Base-by-base conservation (phyloP, 2,329 filamentous ascomycete genomes). In the Paecilomyces sp. region DNA sequence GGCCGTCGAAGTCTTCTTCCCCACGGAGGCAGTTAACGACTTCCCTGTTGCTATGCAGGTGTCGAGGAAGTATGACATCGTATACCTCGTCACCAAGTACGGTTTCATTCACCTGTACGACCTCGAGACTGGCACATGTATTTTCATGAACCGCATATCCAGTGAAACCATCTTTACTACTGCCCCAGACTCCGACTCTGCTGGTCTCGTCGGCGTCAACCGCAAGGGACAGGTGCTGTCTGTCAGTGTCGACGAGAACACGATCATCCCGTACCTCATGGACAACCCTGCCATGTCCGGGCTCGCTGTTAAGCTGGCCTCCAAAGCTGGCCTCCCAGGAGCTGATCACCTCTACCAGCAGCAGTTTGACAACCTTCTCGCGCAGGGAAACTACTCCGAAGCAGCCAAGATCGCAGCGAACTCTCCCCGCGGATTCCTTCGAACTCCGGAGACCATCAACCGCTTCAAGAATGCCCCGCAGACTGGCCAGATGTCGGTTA, bases 141-240 rank as follows among this genome's bases (percentile, higher is more conserved):
- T 99, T 73, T 99, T 97, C 85, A 95, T 99, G 92, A 99, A 99
- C 83, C 89, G 95, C 68, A 99, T 99, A 71, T 99, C 94, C 34
- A 96, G 92, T 81, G 94, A 99, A 74, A 99, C 94, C 28, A 97
- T 99, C 74, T 99, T 99, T 80, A 95, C 93, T 28, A 97, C 92
- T 22, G 89, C 91, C 54, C 80, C 88, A 36, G 94, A 99, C 74
- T 84, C 85, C 58, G 88, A 92, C 24, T 95, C 91, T 18, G 86
- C 88, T 54, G 95, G 95, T 68, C 89, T 99, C 63, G 85, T 99
- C 57, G 92, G 91, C 67, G 93, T 99, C 74, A 99, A 99, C 80
- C 88, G 95, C 71, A 96, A 96, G 81, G 95, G 94, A 64, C 94
- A 99, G 78, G 92, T 97, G 54, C 84, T 99, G 63, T 91, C 92